Evolutionary conservation across 345 rosid genomes (phyloP), one percentile per base, ranked within the genome.

Genomic region (Rhodamnia argentea): DNA sequence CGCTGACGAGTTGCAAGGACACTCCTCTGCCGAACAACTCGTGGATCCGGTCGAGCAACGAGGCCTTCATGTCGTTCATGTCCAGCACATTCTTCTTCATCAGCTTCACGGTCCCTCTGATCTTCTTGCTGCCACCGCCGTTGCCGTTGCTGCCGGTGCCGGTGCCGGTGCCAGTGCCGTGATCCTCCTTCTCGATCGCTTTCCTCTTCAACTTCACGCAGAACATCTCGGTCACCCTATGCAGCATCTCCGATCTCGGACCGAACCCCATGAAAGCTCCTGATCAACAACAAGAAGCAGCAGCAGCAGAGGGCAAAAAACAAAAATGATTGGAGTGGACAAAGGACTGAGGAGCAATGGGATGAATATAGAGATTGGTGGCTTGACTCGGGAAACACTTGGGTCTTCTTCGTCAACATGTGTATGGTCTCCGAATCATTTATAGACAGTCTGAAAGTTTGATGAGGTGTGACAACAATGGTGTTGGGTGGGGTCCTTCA

Each of bases 1-100:
- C 85, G 86, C 97, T 91, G 85, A 95, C 83, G 74, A 95, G 95
- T 74, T 94, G 96, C 51, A 95, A 26, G 83, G 96, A 91, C 55
- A 95, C 94, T 4, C 97, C 92, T 85, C 85, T 92, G 84, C 98
- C 96, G 11, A 89, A 27, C 86, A 95, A 88, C 89, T 95, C 98
- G 86, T 92, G 90, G 85, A 95, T 40, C 42, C 96, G 92, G 83
- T 94, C 98, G 18, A 94, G 90, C 83, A 90, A 70, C 20, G 97
- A 95, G 86, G 98, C 95, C 83, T 90, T 89, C n/a, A 89, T 57
- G 84, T 95, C 97, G 84, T 83, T 85, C 83, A 95, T 88, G 87
- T 95, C 98, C 75, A 95, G 82, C 58, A 93, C 83, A 74, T 95
- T 94, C 90, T 94, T 95, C 90, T 94, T 94, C 98, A 95, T 95